These are phyloP conservation scores for Pelargonium nanum DNA, from an alignment of 345 rosid genomes.

Conservation along the genomic window DNA sequence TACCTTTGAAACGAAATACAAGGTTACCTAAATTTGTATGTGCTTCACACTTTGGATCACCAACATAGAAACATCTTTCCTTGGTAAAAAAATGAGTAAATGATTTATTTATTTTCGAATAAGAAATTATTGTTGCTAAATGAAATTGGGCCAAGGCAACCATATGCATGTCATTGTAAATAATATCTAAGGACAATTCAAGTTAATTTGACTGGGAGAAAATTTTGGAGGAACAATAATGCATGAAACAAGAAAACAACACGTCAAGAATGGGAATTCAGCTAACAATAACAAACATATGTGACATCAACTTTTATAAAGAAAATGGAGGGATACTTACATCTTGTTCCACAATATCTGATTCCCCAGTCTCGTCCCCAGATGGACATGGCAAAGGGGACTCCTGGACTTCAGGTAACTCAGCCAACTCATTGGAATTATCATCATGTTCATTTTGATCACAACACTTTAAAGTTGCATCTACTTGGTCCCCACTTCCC, in stretches of 20 bases:
- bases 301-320: background rate
- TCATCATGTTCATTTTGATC: slow-evolving; percentile 26
- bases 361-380: slow-evolving; percentile 61
- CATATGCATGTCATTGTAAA: background rate
- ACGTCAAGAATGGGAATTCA: background rate
- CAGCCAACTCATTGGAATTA: slow-evolving; percentile 28
- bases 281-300: background rate
- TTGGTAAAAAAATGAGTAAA: too few relatives aligned
- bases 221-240: background rate
- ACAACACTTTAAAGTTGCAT: slow-evolving; percentile 21
- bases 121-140: too few relatives aligned
- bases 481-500: slow-evolving; percentile 18
- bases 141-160: too few relatives aligned
- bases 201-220: background rate
- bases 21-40: background rate
- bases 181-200: background rate
- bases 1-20: background rate
- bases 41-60: background rate
- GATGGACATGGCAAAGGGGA: slow-evolving; percentile 30
- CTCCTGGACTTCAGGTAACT: slow-evolving; percentile 26
- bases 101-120: too few relatives aligned
- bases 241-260: slow-evolving; percentile 1
- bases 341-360: slow-evolving; percentile 77
- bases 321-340: slow-evolving; percentile 39
- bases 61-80: too few relatives aligned